Evolutionary conservation across 1,139 yeast genomes (phyloP).

Genomic region (Insectozyma bohioensis): DNA sequence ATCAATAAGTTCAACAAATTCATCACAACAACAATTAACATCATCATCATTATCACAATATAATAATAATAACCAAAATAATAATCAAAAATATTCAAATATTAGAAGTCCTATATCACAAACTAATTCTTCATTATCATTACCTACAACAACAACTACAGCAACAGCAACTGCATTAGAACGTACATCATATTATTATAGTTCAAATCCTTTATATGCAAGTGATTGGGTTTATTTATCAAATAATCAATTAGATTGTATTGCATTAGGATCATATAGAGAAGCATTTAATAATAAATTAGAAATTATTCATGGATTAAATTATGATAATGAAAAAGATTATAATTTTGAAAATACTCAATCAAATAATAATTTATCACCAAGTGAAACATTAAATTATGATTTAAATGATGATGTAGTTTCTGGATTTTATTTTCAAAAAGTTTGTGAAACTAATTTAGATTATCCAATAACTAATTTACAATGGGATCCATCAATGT

Average conservation of each 20-base stretch:
- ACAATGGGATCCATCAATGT: conserved; percentile 67
- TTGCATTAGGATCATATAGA: conserved; percentile 68
- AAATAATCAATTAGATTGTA: conserved; percentile 42
- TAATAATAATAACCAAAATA: too few species aligned
- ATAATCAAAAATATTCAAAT: conserved; percentile 3
- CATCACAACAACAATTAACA: conserved; percentile 1
- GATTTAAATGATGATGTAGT: conserved; percentile 20
- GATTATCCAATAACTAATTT: conserved; percentile 69
- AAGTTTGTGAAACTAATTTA: conserved; percentile 52
- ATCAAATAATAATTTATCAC: conserved; percentile 1
- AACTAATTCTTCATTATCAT: conserved; percentile 4
- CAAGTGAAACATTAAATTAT: conserved; percentile 7
- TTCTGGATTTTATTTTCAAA: conserved; percentile 48
- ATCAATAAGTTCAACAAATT: not conserved
- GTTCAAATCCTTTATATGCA: conserved; percentile 63
- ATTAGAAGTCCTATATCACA: conserved; percentile 7
- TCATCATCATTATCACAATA: not conserved
- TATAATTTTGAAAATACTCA: conserved; percentile 1
- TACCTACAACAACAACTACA: conserved; percentile 5
- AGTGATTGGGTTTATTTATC: conserved; percentile 61
- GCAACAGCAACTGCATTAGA: conserved; percentile 13
- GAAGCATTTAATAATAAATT: conserved; percentile 67
- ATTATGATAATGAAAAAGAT: conserved; percentile 25
- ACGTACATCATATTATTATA: conserved; percentile 55
- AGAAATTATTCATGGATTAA: conserved; percentile 45